Evolutionary conservation across 164 flowering plant genomes (phyloP), one percentile per base, ranked within the genome.

Genomic region (Amborella trichopoda): DNA sequence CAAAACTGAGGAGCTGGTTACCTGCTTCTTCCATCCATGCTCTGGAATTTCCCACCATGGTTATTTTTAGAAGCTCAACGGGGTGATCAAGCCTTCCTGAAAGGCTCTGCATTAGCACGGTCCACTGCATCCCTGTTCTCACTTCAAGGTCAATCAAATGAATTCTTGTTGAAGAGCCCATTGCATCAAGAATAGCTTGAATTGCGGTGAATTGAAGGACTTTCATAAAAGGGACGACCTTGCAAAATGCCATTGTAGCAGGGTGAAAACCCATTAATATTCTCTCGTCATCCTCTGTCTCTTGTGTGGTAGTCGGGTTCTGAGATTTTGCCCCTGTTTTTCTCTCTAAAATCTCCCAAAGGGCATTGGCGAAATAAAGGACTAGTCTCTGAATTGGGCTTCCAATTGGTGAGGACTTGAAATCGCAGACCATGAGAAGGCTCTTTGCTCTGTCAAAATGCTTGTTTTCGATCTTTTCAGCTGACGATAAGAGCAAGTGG

Each of bases 61-160:
- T 78, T 25, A 78, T 54, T 55, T 66, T 71, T 1, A 78, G 70
- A 62, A 59, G n/a, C n/a, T n/a, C n/a, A n/a, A n/a, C n/a, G n/a
- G n/a, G n/a, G n/a, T n/a, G n/a, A n/a, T n/a, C n/a, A 20, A 19
- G 2, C 43, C 59, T 51, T 3, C 48, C 36, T 20, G 59, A 60
- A 16, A 80, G 68, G 34, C 77, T 79, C 53, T 75, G 81, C 75
- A 80, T 77, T 53, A 77, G 26, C 6, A 52, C 38, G 12, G 62
- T 51, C 62, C 70, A 73, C 1, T 71, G 79, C 3, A 60, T 26
- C 1, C 79, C 83, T 2, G 17, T 46, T 30, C 61, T 60, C 23
- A 77, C 64, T 24, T 49, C 56, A 20, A 80, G 61, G 57, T 77
- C 81, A 21, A 80, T 60, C 12, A 77, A 30, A 40, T 75, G 83